Evolutionary conservation across 306 rosid species (phyloP).

Genomic region (Crotalaria pallida): DNA sequence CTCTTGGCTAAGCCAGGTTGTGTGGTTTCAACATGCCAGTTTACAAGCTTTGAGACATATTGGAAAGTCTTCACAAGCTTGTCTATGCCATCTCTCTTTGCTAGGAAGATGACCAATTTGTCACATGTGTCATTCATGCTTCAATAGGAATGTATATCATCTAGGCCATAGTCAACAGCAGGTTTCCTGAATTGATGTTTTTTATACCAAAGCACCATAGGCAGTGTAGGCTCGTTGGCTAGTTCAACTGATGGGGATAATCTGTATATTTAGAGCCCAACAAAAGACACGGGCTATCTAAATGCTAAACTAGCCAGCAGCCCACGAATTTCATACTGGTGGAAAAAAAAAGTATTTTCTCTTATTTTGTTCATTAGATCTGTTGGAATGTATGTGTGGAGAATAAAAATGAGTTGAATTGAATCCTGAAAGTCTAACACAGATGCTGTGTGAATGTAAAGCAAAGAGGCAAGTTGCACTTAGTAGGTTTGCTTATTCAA

Average conservation of each 20-base stretch:
- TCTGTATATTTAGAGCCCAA: too few relatives aligned
- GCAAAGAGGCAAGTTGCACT: neutral
- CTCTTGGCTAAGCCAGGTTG: conserved; percentile 41
- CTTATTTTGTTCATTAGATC: neutral
- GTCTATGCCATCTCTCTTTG: conserved; percentile 95
- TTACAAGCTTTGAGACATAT: conserved; percentile 76
- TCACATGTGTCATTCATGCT: conserved; percentile 74
- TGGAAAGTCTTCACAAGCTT: conserved; percentile 96
- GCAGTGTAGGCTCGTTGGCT: too few relatives aligned
- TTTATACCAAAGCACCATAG: too few relatives aligned
- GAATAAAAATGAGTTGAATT: neutral
- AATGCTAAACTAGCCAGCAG: too few relatives aligned
- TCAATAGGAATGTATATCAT: too few relatives aligned
- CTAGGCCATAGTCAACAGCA: too few relatives aligned
- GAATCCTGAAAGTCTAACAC: neutral
- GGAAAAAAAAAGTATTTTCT: too few relatives aligned
- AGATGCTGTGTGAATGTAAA: neutral
- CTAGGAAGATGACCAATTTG: conserved; percentile 82
- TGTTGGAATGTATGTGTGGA: neutral
- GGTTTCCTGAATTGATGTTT: too few relatives aligned
- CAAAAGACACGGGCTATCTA: too few relatives aligned
- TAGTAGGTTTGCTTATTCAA: neutral
- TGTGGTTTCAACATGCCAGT: conserved; percentile 60
- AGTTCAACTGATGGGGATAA: too few relatives aligned
- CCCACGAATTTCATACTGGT: too few relatives aligned